Base-by-base conservation (phyloP, 2,329 filamentous ascomycete species). In the Pestalotiopsis sp. region DNA sequence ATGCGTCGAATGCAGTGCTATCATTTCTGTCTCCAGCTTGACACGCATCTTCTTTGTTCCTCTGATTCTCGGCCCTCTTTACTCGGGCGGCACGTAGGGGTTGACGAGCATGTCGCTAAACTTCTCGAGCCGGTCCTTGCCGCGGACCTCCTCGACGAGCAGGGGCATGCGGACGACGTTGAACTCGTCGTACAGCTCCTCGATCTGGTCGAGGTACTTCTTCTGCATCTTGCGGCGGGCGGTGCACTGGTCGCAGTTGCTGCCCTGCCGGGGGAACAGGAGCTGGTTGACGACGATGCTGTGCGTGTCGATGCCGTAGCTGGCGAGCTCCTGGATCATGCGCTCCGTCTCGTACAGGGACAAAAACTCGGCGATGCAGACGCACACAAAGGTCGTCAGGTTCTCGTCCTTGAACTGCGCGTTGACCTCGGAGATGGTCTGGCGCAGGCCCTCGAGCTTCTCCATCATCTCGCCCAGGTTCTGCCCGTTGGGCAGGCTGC, bases 91-190 rank as follows among this genome's bases (percentile, higher is more conserved):
- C 64, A 92, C 85, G 76, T 91, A 95, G 0, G 92, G 93, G 72
- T 88, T 88, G 71, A 95, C 87, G 70, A 96, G 85, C 92, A 96
- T 93, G 76, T 94, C 90, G 78, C 92, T 94, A 80, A 96, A 98
- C 81, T 89, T 93, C 82, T 97, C 94, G 74, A 99, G 84, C 81
- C 90, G 95, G 78, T 98, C 95, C 86, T 97, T 97, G 59, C 96
- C 96, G 76, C 96, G 87, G 11, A 99, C 95, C 84, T 99, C 96
- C 80, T 99, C 95, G 1, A 97, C 93, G 69, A 99, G 83, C 76
- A 99, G 82, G 49, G 96, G 96, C 95, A 99, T 98, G 86, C 95
- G 95, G 74, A 99, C 95, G 52, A 99, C 95, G 79, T 99, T 97
- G 85, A 99, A 99, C 81, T 99, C 96, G 78, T 98, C 95, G 79